Base-by-base conservation (phyloP, 2,329 filamentous ascomycete species). In the Aspergillus hortae region DNA sequence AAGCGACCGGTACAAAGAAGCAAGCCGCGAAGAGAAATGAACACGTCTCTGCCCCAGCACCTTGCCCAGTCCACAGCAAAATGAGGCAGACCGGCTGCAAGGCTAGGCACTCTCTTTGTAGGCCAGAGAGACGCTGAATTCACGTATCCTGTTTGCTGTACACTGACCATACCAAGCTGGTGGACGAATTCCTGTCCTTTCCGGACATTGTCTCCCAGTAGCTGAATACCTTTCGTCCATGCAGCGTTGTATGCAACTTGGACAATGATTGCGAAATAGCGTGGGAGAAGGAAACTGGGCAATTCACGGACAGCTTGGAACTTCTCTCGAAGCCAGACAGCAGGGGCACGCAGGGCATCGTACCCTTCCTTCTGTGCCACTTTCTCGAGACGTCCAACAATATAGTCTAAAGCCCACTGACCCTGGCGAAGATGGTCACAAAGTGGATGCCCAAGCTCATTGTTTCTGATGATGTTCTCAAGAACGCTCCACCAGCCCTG, bases 401-500 rank as follows among this genome's bases (percentile, higher is more conserved):
- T 89, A 71, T 92, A 97, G 68, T 97, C 92, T 17, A 97, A 74
- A 2, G 90, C 87, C 94, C 94, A 99, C 59, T 92, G 85, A 0
- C 94, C 94, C 58, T 95, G 83, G 46, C 94, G 86, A 4, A 99
- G 81, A 65, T 99, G 92, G 64, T 96, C 87, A 70, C 92, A 97
- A 10, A 99, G 80, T 0, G 94, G 89, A 67, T 99, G 94, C 0
- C 89, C 94, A 7, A 99, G 82, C 66, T 97, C 85, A 68, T 99
- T 99, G 57, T 94, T 85, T 46, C 80, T 82, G 61, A 97, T 89
- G 56, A 99, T 87, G 52, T 88, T 80, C 61, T 90, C 87, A 40
- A 99, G 76, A 1, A 96, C 78, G 67, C 91, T 96, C 91, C 92
- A 96, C 92, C 94, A 99, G 35, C 95, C 95, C 70, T 99, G 94